Evolutionary conservation across 73 alveolate genomes (phyloP), one percentile per base, ranked within the genome.

Genomic region (Diophrys sp.): DNA sequence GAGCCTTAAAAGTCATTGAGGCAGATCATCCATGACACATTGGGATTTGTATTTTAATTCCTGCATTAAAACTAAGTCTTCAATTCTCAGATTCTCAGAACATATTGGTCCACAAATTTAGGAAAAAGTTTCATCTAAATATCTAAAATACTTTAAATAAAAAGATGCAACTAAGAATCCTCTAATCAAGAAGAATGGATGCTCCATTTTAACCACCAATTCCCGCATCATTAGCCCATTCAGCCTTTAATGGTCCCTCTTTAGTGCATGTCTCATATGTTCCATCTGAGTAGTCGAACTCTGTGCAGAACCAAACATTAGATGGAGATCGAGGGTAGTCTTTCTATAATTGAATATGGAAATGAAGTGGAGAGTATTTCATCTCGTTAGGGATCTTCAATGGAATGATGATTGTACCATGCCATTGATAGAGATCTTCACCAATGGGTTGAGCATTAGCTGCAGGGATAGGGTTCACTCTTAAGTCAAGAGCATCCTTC

Each of bases 21-120:
- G 62, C 62, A 44, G 62, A 11, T 18, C 62, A 44, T 44, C 62
- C 62, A 44, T 44, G 62, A n/a, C n/a, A n/a, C n/a, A n/a, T n/a
- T n/a, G n/a, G n/a, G n/a, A n/a, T n/a, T n/a, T n/a, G n/a, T n/a
- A n/a, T n/a, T n/a, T n/a, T n/a, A n/a, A n/a, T n/a, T n/a, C n/a
- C n/a, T n/a, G n/a, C n/a, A n/a, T n/a, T n/a, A n/a, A n/a, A n/a
- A n/a, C n/a, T n/a, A n/a, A n/a, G n/a, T n/a, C n/a, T n/a, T n/a
- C n/a, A n/a, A n/a, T n/a, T n/a, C n/a, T n/a, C n/a, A n/a, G n/a
- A n/a, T n/a, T n/a, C n/a, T n/a, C n/a, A n/a, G n/a, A n/a, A n/a
- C n/a, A n/a, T n/a, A n/a, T n/a, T n/a, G n/a, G n/a, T n/a, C n/a
- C n/a, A n/a, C n/a, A n/a, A n/a, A n/a, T n/a, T n/a, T n/a, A n/a